Base-by-base conservation (phyloP, 768 basidiomycete genomes). In the Porpolomopsis calyptriformis region DNA sequence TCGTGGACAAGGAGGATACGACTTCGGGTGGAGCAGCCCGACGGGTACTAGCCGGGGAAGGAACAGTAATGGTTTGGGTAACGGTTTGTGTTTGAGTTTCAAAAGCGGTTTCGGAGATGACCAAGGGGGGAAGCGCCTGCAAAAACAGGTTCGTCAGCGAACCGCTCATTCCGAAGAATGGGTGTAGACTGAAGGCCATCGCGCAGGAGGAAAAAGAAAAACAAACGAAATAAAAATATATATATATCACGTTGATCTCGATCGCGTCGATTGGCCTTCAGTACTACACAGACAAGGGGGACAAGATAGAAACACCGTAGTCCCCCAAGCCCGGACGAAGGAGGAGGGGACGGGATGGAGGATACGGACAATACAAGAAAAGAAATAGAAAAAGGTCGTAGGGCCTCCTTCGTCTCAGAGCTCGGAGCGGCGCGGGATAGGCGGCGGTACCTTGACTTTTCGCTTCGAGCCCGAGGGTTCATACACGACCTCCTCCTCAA, bases 321-420 rank as follows among this genome's bases (percentile, higher is more conserved):
- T 82, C 82, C 84, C 85, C 85, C 82, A 78, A 85, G 81, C 84
- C 84, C 84, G 75, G 82, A 81, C 80, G 81, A 85, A 82, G 82
- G 83, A 80, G 78, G 74, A 71, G 69, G 65, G 67, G 66, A 64
- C 58, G 67, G 68, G 64, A 57, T 66, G 70, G 75, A 72, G 66
- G 59, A 76, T 77, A 85, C 82, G 75, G 77, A 85, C 77, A 76
- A 66, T 77, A 76, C 71, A 78, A 68, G 70, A 64, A 69, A 69
- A 64, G 54, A 62, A 65, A 69, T 64, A 66, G 60, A 58, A 64
- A 63, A 46, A 19, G 29, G 45, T 46, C 66, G 58, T 60, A 58
- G 54, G 63, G 63, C 78, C 86, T 78, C 85, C 86, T 83, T 88
- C 86, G 85, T 86, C 86, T 87, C 82, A 88, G 75, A 87, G 81